Evolutionary conservation across 2,329 filamentous ascomycete species (phyloP).

Genomic region (Parastagonospora avenae): DNA sequence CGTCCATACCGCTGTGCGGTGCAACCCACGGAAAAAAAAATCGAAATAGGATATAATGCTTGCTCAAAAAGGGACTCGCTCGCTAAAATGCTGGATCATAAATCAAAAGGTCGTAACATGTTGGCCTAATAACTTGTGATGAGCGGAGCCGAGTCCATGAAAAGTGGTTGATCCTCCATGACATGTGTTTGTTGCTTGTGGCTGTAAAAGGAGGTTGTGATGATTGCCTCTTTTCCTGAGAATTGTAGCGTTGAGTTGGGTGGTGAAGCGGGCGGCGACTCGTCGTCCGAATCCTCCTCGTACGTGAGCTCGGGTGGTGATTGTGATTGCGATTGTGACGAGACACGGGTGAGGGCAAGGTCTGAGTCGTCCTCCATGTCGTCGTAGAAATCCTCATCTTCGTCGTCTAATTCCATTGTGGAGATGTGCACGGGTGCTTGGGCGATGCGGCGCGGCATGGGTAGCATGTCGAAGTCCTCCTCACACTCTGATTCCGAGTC

Average conservation of each 20-base stretch:
- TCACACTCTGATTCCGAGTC: slow-evolving; percentile 61
- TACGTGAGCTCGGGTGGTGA: slow-evolving; percentile 57
- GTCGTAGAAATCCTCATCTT: slow-evolving; percentile 54
- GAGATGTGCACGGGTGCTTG: slow-evolving; percentile 51
- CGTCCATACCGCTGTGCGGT: slow-evolving; percentile 2
- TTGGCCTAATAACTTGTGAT: slow-evolving; percentile 48
- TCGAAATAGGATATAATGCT: slow-evolving; percentile 39
- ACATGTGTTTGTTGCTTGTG: slow-evolving; percentile 45
- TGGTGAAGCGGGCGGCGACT: slow-evolving; percentile 54
- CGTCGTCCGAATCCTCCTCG: slow-evolving; percentile 57
- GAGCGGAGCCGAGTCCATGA: slow-evolving; percentile 50
- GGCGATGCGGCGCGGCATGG: slow-evolving; percentile 47
- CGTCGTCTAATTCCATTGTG: slow-evolving; percentile 50
- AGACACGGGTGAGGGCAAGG: slow-evolving; percentile 53
- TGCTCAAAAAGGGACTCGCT: slow-evolving; percentile 41
- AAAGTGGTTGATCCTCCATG: slow-evolving; percentile 46
- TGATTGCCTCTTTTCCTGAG: slow-evolving; percentile 54
- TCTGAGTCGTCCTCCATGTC: slow-evolving; percentile 54
- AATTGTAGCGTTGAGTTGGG: slow-evolving; percentile 52
- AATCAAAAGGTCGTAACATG: slow-evolving; percentile 37
- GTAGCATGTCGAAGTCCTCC: slow-evolving; percentile 55
- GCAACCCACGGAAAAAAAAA: too few species aligned
- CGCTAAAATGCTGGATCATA: slow-evolving; percentile 46
- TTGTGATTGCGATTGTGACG: slow-evolving; percentile 49
- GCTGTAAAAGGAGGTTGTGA: slow-evolving; percentile 53